A percentile compares a stretch with the other conserved stretches of the same genome.
These are phyloP conservation scores for Puccinia sorghi DNA, from an alignment of 1,284 basidiomycete genomes.

Conservation along the genomic window DNA sequence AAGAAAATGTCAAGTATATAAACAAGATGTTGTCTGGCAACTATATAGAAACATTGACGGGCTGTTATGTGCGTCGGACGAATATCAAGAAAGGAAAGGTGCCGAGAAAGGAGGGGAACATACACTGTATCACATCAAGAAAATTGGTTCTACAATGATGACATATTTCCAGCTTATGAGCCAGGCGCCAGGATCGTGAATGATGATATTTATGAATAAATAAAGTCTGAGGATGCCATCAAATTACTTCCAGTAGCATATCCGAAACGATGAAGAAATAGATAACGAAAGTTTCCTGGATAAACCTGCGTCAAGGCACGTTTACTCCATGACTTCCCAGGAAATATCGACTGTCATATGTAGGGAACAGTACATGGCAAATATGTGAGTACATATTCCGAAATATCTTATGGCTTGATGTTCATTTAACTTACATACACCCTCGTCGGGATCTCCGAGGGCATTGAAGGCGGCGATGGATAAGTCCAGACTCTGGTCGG, in stretches of 20 bases:
- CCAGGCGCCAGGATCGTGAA: background rate
- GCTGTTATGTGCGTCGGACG: no score
- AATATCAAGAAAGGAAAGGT: background rate
- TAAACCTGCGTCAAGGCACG: background rate
- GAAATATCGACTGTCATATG: conserved; percentile 8
- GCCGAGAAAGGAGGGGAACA: no score
- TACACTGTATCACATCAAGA: background rate
- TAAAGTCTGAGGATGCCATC: background rate
- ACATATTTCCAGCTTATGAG: background rate
- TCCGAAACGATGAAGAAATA: background rate
- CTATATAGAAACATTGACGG: background rate
- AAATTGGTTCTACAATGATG: background rate
- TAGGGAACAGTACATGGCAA: background rate
- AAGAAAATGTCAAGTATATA: no score
- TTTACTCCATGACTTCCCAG: conserved; percentile 7
- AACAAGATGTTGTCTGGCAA: background rate
- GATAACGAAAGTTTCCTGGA: background rate
- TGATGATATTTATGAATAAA: background rate
- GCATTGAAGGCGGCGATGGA: conserved; percentile 24
- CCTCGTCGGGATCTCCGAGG: conserved; percentile 12
- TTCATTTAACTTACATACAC: conserved; percentile 20
- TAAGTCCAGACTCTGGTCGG: conserved; percentile 29
- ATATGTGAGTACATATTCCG: background rate
- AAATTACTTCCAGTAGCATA: background rate
- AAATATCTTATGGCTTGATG: background rate